Evolutionary conservation across 2,329 filamentous ascomycete genomes (phyloP).

Genomic region (Lachnellula occidentalis): DNA sequence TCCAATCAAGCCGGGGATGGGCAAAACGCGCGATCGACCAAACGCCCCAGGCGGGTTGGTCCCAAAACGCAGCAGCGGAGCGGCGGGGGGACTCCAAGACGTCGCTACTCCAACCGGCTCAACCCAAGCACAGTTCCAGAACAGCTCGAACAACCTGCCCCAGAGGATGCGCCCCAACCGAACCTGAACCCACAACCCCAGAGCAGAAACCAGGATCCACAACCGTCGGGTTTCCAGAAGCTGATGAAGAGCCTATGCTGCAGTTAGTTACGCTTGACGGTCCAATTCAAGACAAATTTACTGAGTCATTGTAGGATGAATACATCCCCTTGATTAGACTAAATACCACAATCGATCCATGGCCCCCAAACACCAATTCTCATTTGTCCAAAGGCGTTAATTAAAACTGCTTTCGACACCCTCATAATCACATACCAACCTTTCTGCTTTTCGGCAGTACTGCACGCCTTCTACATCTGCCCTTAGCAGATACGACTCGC

Average conservation of each 20-base stretch:
- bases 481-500: constrained; percentile 24
- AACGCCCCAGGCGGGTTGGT: constrained; percentile 69
- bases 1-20: constrained; percentile 71
- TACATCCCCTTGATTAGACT: constrained; percentile 11
- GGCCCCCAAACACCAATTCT: constrained; percentile 6
- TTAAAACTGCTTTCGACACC: constrained; percentile 19
- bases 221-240: constrained; percentile 83
- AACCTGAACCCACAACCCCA: constrained; percentile 53
- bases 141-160: constrained; percentile 83
- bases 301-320: constrained; percentile 28
- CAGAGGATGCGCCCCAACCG: constrained; percentile 55
- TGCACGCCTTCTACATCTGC: constrained; percentile 21
- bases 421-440: constrained; percentile 25
- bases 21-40: constrained; percentile 68
- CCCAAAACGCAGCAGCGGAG: constrained; percentile 71
- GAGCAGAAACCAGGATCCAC: constrained; percentile 58
- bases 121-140: constrained; percentile 94
- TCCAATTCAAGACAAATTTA: constrained; percentile 4
- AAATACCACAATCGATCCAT: not conserved
- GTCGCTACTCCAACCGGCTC: constrained; percentile 81
- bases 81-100: constrained; percentile 64
- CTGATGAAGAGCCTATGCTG: constrained; percentile 91
- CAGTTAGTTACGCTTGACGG: constrained; percentile 47
- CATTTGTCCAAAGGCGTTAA: constrained; percentile 20
- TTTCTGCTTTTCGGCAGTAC: constrained; percentile 17